Evolutionary conservation across 306 rosid species (phyloP).

Genomic region (Citrullus colocynthis): DNA sequence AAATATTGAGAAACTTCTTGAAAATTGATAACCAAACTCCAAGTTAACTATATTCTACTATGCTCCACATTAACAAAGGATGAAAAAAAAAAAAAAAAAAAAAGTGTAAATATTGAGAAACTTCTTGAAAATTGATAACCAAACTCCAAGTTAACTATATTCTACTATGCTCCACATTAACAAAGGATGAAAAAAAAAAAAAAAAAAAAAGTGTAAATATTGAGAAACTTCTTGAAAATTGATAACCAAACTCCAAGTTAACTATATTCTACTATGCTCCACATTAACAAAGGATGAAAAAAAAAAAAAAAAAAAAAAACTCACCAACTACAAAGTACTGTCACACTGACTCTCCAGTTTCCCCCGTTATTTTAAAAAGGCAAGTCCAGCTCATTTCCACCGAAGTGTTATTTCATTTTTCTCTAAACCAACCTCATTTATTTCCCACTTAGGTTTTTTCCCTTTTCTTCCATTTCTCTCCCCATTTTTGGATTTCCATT

Average conservation of each 20-base stretch:
- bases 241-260: neutral
- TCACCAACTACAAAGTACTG: conserved; percentile 11
- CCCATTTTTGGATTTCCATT: conserved; percentile 7
- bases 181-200: neutral
- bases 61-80: too few species aligned
- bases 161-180: neutral
- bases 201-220: too few species aligned
- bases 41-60: too few species aligned
- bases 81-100: too few species aligned
- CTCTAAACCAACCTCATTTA: conserved; percentile 8
- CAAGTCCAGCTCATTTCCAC: conserved; percentile 7
- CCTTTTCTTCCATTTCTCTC: neutral
- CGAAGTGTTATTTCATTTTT: neutral
- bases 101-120: too few species aligned
- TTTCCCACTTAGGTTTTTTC: neutral
- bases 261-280: neutral
- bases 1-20: neutral
- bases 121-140: too few species aligned
- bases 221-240: too few species aligned
- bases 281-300: neutral
- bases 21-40: too few species aligned
- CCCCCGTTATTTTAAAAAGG: neutral
- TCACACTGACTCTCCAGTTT: conserved; percentile 1
- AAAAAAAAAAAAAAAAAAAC: neutral
- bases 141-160: neutral